Base-by-base conservation (phyloP, 1,284 basidiomycete species). In the Ceratobasidium theobromae region DNA sequence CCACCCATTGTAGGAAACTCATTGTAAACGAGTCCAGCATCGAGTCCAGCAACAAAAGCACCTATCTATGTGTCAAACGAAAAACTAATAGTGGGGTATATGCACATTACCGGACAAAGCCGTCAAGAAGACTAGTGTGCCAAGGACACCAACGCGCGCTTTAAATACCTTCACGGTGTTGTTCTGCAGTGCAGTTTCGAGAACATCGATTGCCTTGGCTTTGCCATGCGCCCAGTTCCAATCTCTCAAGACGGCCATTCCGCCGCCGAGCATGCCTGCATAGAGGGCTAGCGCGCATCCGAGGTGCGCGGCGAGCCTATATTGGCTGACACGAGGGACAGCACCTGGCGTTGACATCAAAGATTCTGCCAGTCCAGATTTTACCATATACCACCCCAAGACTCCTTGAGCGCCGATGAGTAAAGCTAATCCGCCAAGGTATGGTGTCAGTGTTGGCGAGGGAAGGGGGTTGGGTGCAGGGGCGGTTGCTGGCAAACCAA, bases 331-430 rank as follows among this genome's bases (percentile, higher is more conserved):
- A 1, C 97, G 88, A 1, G 97, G 93, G 8, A 95, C 88, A 12
- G 88, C 86, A n/a, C 86, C 87, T 14, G 91, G 91, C 18, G 83
- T 88, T 11, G 86, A 84, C 78, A 97, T 81, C 66, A 94, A 80
- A 18, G 89, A 83, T 67, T 93, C 86, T 72, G 94, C 90, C 11
- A 99, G 81, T 1, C 97, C 97, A 9, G 93, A 96, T 75, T 97
- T 92, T 69, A 99, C 97, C 97, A 99, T 99, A 81, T 97, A 97
- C 97, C 97, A 99, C 28, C 97, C 97, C 21, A 99, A 82, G 16
- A 86, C 84, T 41, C 97, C 97, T 76, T 99, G 93, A 33, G 87
- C 87, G 25, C 93, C 95, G 60, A 98, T 88, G 51, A 97, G 85
- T 0, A 86, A 75, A 0, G 88, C 89, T 69, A 98, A 82, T 1